These are phyloP conservation scores for Trichoderma oligosporum DNA, from an alignment of 2,329 filamentous ascomycete genomes.

Conservation along the genomic window DNA sequence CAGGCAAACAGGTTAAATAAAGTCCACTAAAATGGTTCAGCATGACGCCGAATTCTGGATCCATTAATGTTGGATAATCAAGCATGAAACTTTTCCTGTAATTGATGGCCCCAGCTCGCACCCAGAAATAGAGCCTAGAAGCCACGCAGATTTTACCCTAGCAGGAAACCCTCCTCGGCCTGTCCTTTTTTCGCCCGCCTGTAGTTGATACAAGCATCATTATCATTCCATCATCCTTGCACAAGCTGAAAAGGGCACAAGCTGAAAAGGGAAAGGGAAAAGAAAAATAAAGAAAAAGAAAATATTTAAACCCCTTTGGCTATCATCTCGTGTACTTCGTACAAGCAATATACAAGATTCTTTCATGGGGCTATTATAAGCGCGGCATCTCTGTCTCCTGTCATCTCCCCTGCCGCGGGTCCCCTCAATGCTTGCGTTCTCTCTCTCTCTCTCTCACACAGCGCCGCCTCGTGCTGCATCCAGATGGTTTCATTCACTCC, in stretches of 20 bases:
- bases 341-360: not conserved
- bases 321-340: not conserved
- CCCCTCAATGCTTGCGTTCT: no score
- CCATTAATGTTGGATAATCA: not conserved
- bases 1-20: no score
- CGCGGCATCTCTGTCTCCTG: constrained; percentile 13
- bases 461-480: no score
- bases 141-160: not conserved
- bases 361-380: constrained; percentile 4
- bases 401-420: constrained; percentile 13
- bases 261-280: not conserved
- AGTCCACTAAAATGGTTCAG: no score
- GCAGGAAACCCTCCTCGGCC: no score
- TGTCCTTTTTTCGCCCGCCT: no score
- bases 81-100: not conserved
- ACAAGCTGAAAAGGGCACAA: no score
- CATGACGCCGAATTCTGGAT: no score
- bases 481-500: no score
- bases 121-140: not conserved
- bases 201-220: no score
- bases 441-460: no score
- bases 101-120: not conserved
- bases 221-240: no score
- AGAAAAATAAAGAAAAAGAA: not conserved
- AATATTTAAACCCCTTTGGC: not conserved